Conservation (phyloP, 257 asterid genomes). For the Jaltomata sinuosa region DNA sequence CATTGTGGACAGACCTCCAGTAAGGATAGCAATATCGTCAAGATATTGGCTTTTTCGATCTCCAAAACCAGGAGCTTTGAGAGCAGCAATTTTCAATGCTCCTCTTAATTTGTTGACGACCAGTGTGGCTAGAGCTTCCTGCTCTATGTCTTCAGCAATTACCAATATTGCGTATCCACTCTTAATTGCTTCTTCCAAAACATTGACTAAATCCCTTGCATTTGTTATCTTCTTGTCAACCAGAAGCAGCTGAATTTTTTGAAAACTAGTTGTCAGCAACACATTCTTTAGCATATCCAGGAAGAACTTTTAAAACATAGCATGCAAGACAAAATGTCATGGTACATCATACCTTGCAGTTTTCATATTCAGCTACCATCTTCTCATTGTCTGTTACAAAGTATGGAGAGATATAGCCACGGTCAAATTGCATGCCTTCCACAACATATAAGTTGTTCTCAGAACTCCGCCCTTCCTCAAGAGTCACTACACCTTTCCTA, state of each 20-base stretch:
- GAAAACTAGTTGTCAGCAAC: not conserved
- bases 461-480: constrained; percentile 93
- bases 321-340: not conserved
- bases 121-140: constrained; percentile 93
- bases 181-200: constrained; percentile 88
- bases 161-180: constrained; percentile 71
- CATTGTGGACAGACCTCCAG: constrained; percentile 56
- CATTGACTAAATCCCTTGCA: constrained; percentile 75
- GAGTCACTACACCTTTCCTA: constrained; percentile 95
- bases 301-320: not conserved
- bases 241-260: constrained; percentile 44
- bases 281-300: not conserved
- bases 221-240: constrained; percentile 94
- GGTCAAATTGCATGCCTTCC: constrained; percentile 98
- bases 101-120: constrained; percentile 96
- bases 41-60: constrained; percentile 94
- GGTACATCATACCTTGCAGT: constrained; percentile 70
- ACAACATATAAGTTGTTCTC: constrained; percentile 80
- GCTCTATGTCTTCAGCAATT: constrained; percentile 96
- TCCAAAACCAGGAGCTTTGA: constrained; percentile 98
- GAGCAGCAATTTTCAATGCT: constrained; percentile 85
- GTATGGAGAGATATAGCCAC: constrained; percentile 91
- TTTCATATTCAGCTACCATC: constrained; percentile 87
- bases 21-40: constrained; percentile 85
- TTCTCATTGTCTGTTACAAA: constrained; percentile 91